A percentile compares a stretch with the other conserved stretches of the same genome.
Conservation (phyloP, 2,329 filamentous ascomycete genomes). For the Orbilia brochopaga region DNA sequence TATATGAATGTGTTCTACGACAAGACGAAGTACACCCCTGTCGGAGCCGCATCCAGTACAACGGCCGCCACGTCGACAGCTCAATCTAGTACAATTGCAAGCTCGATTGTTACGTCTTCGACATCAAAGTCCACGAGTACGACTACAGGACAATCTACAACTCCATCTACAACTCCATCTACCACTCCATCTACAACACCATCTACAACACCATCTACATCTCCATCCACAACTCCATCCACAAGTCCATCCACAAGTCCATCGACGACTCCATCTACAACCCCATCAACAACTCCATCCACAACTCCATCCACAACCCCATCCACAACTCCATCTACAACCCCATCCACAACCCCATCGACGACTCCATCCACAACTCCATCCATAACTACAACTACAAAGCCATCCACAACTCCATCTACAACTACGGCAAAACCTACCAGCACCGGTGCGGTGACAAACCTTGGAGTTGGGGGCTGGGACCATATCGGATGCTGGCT, state of each 20-base stretch:
- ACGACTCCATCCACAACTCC: slow-evolving; percentile 17
- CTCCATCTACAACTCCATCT: too few relatives aligned
- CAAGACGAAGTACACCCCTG: slow-evolving; percentile 22
- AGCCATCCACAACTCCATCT: slow-evolving; percentile 26
- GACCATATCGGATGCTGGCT: slow-evolving; percentile 22
- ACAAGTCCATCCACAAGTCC: too few relatives aligned
- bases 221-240: too few relatives aligned
- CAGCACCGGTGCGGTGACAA: slow-evolving; percentile 9
- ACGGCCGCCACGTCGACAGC: too few relatives aligned
- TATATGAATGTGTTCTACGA: slow-evolving; percentile 55
- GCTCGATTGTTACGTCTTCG: too few relatives aligned
- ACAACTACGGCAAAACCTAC: slow-evolving; percentile 44
- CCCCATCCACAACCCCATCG: slow-evolving; percentile 38
- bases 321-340: not conserved
- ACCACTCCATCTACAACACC: too few relatives aligned
- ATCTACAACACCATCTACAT: slow-evolving; percentile 36
- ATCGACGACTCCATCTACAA: too few relatives aligned
- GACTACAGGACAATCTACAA: too few relatives aligned
- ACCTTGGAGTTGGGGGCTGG: slow-evolving; percentile 6
- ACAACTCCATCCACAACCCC: slow-evolving; percentile 36
- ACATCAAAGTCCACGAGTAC: too few relatives aligned
- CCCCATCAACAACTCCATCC: too few relatives aligned
- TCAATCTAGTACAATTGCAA: too few relatives aligned
- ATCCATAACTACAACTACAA: slow-evolving; percentile 19
- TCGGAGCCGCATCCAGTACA: not conserved